These are phyloP conservation scores for Nakaseomyces bracarensis DNA, from an alignment of 1,139 yeast species.

Conservation along the genomic window DNA sequence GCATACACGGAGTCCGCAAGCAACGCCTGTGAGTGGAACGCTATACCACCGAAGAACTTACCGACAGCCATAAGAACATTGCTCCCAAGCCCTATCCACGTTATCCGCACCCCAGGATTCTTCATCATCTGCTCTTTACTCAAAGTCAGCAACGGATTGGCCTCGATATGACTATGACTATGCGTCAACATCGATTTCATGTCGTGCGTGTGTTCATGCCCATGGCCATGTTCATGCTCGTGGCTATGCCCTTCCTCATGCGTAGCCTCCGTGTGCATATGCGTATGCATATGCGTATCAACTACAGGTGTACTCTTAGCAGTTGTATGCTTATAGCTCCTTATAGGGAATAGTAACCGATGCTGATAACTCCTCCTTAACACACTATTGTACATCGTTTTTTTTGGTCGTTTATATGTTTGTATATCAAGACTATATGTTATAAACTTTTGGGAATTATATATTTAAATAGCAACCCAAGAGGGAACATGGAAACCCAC, in stretches of 20 bases:
- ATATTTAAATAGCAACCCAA: too few relatives aligned
- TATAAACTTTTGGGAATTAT: too few relatives aligned
- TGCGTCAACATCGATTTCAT: slow-evolving; percentile 2
- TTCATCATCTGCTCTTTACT: slow-evolving; percentile 37
- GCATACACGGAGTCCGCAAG: slow-evolving; percentile 94
- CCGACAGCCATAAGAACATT: slow-evolving; percentile 80
- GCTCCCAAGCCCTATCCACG: slow-evolving; percentile 81
- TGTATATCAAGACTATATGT: too few relatives aligned
- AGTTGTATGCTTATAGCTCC: background rate
- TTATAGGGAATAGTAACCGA: too few relatives aligned
- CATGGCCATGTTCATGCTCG: slow-evolving; percentile 16
- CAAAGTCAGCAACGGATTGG: slow-evolving; percentile 32
- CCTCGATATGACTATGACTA: slow-evolving; percentile 34
- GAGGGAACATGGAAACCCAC: too few relatives aligned
- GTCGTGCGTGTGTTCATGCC: slow-evolving; percentile 28
- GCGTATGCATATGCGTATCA: background rate
- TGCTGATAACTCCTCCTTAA: too few relatives aligned
- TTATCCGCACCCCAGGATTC: slow-evolving; percentile 87
- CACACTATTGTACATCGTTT: too few relatives aligned
- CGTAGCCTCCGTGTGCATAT: background rate
- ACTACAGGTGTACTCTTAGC: background rate
- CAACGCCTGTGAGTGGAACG: slow-evolving; percentile 89
- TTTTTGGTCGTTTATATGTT: too few relatives aligned
- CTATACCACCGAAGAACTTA: slow-evolving; percentile 81
- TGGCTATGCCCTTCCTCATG: background rate